phyloP scores from a whole-genome alignment of 208 protist genomes.

The Acanthamoeba healyi region DNA sequence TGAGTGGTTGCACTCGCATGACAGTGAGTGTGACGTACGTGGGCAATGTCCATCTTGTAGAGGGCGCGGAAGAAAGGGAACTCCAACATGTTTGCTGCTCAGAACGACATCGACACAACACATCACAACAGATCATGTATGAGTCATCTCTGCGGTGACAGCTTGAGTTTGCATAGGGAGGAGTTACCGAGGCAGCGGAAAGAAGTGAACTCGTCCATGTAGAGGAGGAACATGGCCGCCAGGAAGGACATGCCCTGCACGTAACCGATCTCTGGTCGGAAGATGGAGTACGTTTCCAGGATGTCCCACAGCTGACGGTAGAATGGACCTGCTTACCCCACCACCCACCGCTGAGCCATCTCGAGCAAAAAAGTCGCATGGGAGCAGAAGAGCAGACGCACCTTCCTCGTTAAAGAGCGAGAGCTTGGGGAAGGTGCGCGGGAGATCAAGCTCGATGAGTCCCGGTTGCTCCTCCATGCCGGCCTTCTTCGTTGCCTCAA shows the following conservation, averaged over 20 bases:
- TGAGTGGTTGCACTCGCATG: not conserved
- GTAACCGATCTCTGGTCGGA: constrained; percentile 6
- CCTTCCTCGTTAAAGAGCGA: constrained; percentile 17
- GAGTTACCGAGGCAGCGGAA: constrained; percentile 33
- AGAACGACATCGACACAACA: not conserved
- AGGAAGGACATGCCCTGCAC: constrained; percentile 67
- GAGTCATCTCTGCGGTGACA: too few species aligned
- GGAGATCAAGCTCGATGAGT: constrained; percentile 8
- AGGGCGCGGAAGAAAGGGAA: constrained; percentile 28
- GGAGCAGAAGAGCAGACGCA: not conserved
- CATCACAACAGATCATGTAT: not conserved
- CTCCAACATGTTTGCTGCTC: constrained; percentile 42
- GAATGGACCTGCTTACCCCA: not conserved
- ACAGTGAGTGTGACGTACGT: not conserved
- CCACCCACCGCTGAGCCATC: not conserved
- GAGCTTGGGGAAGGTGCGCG: constrained; percentile 23
- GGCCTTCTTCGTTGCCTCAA: not conserved
- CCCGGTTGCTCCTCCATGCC: constrained; percentile 25
- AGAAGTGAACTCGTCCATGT: constrained; percentile 31
- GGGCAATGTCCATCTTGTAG: constrained; percentile 39
- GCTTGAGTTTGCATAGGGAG: not conserved
- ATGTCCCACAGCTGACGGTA: constrained; percentile 31
- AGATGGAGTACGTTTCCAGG: constrained; percentile 20
- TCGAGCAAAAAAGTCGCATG: not conserved
- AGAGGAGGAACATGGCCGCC: constrained; percentile 42